These are phyloP conservation scores for Ceratocystis variospora DNA, from an alignment of 2,329 filamentous ascomycete genomes.

Conservation along the genomic window DNA sequence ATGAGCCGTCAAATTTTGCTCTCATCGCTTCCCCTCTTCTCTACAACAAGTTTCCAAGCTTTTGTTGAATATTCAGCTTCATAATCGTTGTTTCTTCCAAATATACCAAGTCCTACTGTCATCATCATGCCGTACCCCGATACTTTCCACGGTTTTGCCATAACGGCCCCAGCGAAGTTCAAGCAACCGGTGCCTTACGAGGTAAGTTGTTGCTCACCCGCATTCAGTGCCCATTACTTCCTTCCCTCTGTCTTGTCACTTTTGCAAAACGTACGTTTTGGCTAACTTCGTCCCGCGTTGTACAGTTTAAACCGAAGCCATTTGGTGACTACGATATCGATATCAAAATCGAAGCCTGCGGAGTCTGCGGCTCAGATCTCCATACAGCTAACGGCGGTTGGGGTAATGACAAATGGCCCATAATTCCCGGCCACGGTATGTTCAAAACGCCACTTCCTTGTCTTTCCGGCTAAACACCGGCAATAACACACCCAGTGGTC, in stretches of 20 bases:
- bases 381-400: slow-evolving; percentile 53
- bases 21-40: background rate
- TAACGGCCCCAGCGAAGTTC: slow-evolving; percentile 33
- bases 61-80: background rate
- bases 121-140: slow-evolving; percentile 40
- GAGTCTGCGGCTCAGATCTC: slow-evolving; percentile 54
- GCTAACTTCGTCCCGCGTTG: background rate
- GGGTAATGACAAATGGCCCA: slow-evolving; percentile 42
- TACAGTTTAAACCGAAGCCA: slow-evolving; percentile 66
- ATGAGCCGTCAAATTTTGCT: background rate
- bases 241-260: background rate
- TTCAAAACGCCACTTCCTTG: background rate
- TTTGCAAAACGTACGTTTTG: no score
- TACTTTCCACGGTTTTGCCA: slow-evolving; percentile 48
- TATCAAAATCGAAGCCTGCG: slow-evolving; percentile 65
- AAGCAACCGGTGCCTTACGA: slow-evolving; percentile 9
- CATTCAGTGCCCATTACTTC: background rate
- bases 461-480: background rate
- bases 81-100: background rate
- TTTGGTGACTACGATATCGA: slow-evolving; percentile 70
- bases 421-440: slow-evolving; percentile 44
- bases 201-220: background rate
- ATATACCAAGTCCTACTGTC: no score
- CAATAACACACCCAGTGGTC: background rate
- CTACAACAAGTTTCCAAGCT: background rate